Percentiles rank a stretch among this genome's conserved stretches.
These are phyloP conservation scores for Warburgia ugandensis DNA, from an alignment of 164 flowering plant species.

Conservation along the genomic window DNA sequence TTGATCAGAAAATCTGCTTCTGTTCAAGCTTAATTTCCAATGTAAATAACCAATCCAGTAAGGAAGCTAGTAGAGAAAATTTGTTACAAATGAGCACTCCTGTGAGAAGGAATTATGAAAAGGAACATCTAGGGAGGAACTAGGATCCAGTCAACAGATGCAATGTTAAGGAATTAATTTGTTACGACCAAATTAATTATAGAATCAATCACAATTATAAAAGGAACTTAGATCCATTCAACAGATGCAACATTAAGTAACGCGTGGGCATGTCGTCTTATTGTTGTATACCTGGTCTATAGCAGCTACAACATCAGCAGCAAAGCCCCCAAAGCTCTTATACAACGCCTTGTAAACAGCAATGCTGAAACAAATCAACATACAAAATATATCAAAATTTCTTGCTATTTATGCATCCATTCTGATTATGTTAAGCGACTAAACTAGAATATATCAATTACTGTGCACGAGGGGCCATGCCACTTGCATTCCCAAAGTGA, in stretches of 20 bases:
- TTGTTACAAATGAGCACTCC: neutral
- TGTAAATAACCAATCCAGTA: neutral
- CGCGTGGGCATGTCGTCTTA: neutral
- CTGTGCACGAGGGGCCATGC: constrained; percentile 99
- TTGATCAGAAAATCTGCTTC: too few relatives aligned
- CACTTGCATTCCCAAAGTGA: constrained; percentile 92
- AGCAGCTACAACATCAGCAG: constrained; percentile 99
- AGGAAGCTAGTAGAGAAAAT: neutral
- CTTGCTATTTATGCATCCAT: neutral
- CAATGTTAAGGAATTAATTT: too few relatives aligned
- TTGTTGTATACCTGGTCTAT: constrained; percentile 73
- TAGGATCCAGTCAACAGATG: too few relatives aligned
- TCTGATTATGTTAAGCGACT: neutral
- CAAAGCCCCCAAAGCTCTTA: constrained; percentile 98
- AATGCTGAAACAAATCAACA: constrained; percentile 38
- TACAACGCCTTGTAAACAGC: constrained; percentile 94
- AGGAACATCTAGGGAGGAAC: too few relatives aligned
- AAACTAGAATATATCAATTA: constrained; percentile 29
- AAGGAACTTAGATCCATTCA: too few relatives aligned
- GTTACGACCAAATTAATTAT: too few relatives aligned
- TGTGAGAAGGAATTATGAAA: too few relatives aligned
- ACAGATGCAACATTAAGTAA: neutral
- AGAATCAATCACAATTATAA: too few relatives aligned
- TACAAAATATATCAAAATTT: neutral
- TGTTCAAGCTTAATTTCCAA: neutral